These are phyloP conservation scores for Fusarium udum DNA, from an alignment of 2,329 filamentous ascomycete species.

Conservation along the genomic window DNA sequence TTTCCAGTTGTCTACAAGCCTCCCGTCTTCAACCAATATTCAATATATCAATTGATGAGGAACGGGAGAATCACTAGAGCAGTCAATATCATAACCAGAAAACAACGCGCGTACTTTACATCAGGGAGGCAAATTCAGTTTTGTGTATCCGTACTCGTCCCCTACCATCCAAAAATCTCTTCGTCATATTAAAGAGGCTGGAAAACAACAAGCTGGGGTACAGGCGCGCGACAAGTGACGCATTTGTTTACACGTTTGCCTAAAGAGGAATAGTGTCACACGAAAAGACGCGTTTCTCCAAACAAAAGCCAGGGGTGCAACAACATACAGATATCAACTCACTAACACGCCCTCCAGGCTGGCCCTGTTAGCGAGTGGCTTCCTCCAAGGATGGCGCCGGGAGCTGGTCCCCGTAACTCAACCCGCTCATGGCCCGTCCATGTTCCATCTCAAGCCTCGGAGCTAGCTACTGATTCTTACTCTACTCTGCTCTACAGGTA, in stretches of 20 bases:
- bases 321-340: slow-evolving; percentile 3
- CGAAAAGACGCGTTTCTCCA: slow-evolving; percentile 47
- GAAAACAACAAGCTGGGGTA: slow-evolving; percentile 29
- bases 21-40: neutral
- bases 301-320: slow-evolving; percentile 33
- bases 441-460: slow-evolving; percentile 21
- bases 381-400: slow-evolving; percentile 36
- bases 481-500: neutral
- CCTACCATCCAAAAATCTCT: neutral
- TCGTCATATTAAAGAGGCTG: slow-evolving; percentile 24
- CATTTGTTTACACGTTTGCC: slow-evolving; percentile 52
- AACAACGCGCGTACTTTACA: slow-evolving; percentile 5
- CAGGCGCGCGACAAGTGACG: slow-evolving; percentile 43
- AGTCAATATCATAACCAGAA: neutral
- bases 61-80: slow-evolving; percentile 2
- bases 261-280: slow-evolving; percentile 43
- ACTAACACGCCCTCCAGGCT: slow-evolving; percentile 25
- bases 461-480: neutral
- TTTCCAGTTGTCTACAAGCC: slow-evolving; percentile 11
- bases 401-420: slow-evolving; percentile 35
- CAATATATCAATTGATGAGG: slow-evolving; percentile 4
- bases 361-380: slow-evolving; percentile 15
- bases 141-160: neutral
- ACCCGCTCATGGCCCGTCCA: slow-evolving; percentile 29
- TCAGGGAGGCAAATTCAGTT: slow-evolving; percentile 9